Base-by-base conservation (phyloP, 345 rosid genomes). In the Ceriops tagal region DNA sequence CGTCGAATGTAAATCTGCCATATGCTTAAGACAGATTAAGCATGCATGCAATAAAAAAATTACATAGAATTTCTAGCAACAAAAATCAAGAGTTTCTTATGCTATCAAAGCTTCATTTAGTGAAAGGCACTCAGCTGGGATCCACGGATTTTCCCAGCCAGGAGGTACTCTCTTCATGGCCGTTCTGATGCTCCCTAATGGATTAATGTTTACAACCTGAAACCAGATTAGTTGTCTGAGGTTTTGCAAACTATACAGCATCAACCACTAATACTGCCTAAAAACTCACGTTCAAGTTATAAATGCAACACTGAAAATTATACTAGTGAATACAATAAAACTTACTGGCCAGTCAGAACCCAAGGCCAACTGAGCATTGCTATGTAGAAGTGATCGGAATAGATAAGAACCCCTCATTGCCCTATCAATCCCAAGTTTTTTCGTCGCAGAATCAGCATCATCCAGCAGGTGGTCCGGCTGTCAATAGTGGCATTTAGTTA, bases 281-380 rank as follows among this genome's bases (percentile, higher is more conserved):
- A 52, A 58, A 19, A 62, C 26, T 7, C 20, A 1, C 21, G 19
- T 5, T 19, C 5, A 15, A 0, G 7, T 27, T 52, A 37, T 21
- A 55, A 53, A 37, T 34, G 19, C 26, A 31, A 15, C 13, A 9
- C 27, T 37, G 58, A 32, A 64, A 53, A 68, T 53, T 47, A 43
- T 32, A 49, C 11, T 30, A 28, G 22, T 5, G 9, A 32, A 52
- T 61, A 24, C 30, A 1, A 28, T 37, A 62, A 73, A 61, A 72
- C 91, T 76, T 82, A 93, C 97, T n/a, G 98, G 98, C 98, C 98
- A 93, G 77, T 93, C 98, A 70, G 97, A 91, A 71, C 98, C 98
- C 64, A 93, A 74, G 31, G 88, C 96, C 84, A 93, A 73, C 58
- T 64, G 72, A 30, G 90, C 88, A 64, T 84, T 82, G 78, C 87